Evolutionary conservation across 495 filamentous ascomycete species (phyloP).

Genomic region (Penicillium paradoxum): DNA sequence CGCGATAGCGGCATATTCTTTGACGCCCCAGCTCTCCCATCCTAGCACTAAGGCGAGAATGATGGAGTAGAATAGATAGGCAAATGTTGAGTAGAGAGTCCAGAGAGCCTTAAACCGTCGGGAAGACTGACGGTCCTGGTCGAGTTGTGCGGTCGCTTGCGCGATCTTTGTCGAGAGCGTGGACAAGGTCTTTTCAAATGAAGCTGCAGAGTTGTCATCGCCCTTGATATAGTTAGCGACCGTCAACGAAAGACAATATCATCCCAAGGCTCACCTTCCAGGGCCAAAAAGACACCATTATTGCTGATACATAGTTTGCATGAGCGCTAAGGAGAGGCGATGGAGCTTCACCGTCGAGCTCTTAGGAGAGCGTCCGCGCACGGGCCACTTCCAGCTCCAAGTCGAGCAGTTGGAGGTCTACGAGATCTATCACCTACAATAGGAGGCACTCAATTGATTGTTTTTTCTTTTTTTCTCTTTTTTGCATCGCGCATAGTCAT

Average conservation of each 20-base stretch:
- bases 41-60: slow-evolving; percentile 80
- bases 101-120: slow-evolving; percentile 79
- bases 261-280: slow-evolving; percentile 58
- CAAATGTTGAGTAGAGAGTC: slow-evolving; percentile 85
- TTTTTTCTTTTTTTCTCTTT: neutral
- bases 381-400: neutral
- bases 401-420: neutral
- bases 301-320: neutral
- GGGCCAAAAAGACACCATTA: slow-evolving; percentile 82
- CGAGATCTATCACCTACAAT: neutral
- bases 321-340: neutral
- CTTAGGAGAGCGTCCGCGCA: neutral
- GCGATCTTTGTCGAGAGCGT: slow-evolving; percentile 76
- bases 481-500: neutral
- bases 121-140: slow-evolving; percentile 61
- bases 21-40: slow-evolving; percentile 68
- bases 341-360: neutral
- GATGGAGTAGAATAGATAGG: slow-evolving; percentile 78
- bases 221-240: slow-evolving; percentile 45
- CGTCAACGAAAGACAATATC: neutral
- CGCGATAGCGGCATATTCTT: slow-evolving; percentile 70
- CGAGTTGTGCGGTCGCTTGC: slow-evolving; percentile 62
- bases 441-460: neutral
- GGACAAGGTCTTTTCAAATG: slow-evolving; percentile 86
- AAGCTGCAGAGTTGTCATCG: slow-evolving; percentile 78